Evolutionary conservation across 1,284 basidiomycete species (phyloP).

Genomic region (Pholiota adiposa): DNA sequence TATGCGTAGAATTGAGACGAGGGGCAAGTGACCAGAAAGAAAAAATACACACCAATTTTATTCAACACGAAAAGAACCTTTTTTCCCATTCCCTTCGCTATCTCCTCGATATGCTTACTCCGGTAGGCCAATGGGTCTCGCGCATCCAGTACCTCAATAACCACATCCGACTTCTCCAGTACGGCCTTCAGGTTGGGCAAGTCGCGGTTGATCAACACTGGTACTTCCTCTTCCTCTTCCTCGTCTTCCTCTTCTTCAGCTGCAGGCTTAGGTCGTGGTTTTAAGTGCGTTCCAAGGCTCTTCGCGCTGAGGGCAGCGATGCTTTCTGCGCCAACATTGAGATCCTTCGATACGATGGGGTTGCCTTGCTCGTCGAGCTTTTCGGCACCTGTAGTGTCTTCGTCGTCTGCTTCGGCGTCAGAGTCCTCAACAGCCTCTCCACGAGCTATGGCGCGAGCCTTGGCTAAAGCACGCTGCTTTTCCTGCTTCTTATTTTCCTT

Average conservation of each 20-base stretch:
- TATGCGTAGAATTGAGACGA: conserved; percentile 32
- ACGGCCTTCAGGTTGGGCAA: conserved; percentile 73
- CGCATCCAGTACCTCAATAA: conserved; percentile 86
- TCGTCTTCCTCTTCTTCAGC: conserved; percentile 42
- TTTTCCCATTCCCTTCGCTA: conserved; percentile 53
- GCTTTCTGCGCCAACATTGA: conserved; percentile 44
- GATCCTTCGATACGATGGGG: conserved; percentile 22
- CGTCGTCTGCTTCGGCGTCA: conserved; percentile 34
- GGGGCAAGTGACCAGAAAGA: neutral
- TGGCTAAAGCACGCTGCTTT: conserved; percentile 48
- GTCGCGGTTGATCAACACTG: conserved; percentile 69
- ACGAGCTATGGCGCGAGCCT: conserved; percentile 30
- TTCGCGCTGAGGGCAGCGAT: conserved; percentile 49
- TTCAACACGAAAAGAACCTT: conserved; percentile 78
- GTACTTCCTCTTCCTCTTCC: conserved; percentile 55
- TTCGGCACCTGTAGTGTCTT: conserved; percentile 22
- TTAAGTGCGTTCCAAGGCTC: conserved; percentile 37
- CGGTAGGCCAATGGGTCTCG: conserved; percentile 80
- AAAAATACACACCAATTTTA: conserved; percentile 75
- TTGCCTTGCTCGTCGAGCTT: conserved; percentile 10
- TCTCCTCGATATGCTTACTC: conserved; percentile 67
- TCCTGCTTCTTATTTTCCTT: conserved; percentile 68
- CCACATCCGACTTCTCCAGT: conserved; percentile 82
- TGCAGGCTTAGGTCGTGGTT: conserved; percentile 28
- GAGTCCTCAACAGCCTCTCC: conserved; percentile 25